phyloP scores from a whole-genome alignment of 1,139 yeast species.

The Hyphopichia burtonii region DNA sequence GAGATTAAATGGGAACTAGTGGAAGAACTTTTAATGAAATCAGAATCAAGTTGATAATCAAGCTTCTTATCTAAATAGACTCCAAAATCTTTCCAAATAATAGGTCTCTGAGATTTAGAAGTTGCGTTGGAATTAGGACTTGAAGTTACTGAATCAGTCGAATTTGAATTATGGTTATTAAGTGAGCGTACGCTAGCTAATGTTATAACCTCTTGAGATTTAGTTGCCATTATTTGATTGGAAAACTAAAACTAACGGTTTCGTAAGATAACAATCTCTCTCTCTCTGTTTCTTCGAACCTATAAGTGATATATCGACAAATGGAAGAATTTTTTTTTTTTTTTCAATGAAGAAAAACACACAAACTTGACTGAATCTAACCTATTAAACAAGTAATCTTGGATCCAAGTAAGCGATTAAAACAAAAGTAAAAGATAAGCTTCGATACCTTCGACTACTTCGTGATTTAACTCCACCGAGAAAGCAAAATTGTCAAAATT shows the following conservation, averaged over 20 bases:
- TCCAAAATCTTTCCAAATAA: conserved; percentile 64
- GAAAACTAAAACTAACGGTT: conserved; percentile 1
- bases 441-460: too few relatives aligned
- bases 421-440: too few relatives aligned
- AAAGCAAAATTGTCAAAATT: too few relatives aligned
- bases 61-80: conserved; percentile 51
- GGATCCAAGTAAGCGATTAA: too few relatives aligned
- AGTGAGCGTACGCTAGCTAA: conserved; percentile 26
- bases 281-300: background rate
- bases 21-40: conserved; percentile 11
- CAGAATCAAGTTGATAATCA: conserved; percentile 23
- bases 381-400: too few relatives aligned
- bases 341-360: conserved; percentile 1
- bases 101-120: conserved; percentile 15
- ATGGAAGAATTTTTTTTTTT: too few relatives aligned
- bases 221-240: conserved; percentile 22
- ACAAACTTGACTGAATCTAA: background rate
- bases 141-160: background rate
- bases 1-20: conserved; percentile 11
- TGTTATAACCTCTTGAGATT: conserved; percentile 32
- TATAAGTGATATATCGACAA: background rate
- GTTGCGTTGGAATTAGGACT: background rate
- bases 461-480: too few relatives aligned
- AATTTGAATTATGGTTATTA: conserved; percentile 6
- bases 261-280: background rate